Evolutionary conservation across 2,329 filamentous ascomycete species (phyloP), one percentile per base, ranked within the genome.

Genomic region (Penicillium thymicola): DNA sequence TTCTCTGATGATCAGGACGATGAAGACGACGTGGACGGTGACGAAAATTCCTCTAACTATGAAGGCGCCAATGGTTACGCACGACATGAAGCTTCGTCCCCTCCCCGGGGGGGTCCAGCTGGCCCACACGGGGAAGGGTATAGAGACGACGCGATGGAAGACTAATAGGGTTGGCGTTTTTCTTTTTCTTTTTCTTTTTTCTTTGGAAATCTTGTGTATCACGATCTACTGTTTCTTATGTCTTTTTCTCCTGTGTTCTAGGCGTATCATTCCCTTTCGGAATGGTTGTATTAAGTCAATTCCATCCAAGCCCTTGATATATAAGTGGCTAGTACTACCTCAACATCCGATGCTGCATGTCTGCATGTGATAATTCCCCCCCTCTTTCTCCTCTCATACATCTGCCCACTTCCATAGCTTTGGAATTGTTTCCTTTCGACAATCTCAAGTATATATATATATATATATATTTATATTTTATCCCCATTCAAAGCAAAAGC

Each of bases 1-100:
- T 71, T 65, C 9, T 71, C 70, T 4, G 68, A 70, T 38, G 70
- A 72, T 40, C 66, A 71, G n/a, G 70, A 70, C 11, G 69, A 72
- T n/a, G 70, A 66, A 11, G 70, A 72, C 11, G 68, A 51, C 25
- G 46, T 49, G 47, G 47, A 50, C 21, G 49, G 59, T 5, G 70
- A 72, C 37, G 70, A 73, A 23, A 71, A 72, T 43, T 67, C 67
- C 5, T 71, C 70, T 21, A 62, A 66, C 13, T 67, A 68, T 43
- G 71, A 69, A 21, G 69, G 67, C 5, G 64, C 65, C 45, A 68
- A 72, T 54, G 70, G 69, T 28, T 69, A 72, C 59, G 67, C 61
- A 51, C 70, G 65, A 38, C 72, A 70, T 49, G 71, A 69, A 36
- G 67, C 63, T 54, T 73, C 70, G 11, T 72, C 64, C 21, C 67